These are phyloP conservation scores for Inga leiocalycina DNA, from an alignment of 306 rosid species.

Conservation along the genomic window DNA sequence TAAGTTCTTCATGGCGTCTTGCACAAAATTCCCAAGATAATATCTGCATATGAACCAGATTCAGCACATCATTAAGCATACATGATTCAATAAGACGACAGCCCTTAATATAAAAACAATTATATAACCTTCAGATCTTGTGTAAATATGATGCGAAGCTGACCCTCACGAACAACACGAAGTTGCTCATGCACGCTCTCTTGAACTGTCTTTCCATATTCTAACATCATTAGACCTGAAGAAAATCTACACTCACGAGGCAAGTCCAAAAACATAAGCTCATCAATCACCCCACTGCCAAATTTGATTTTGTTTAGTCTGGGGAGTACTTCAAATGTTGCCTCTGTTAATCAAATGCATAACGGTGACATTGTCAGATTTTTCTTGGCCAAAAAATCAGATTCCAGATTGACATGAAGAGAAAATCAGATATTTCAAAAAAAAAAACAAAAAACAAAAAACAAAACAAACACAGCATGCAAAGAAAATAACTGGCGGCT, in stretches of 20 bases:
- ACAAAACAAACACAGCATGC: background rate
- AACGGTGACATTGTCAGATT: slow-evolving; percentile 13
- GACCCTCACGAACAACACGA: slow-evolving; percentile 98
- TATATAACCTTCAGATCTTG: slow-evolving; percentile 81
- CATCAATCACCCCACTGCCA: slow-evolving; percentile 94
- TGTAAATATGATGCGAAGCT: slow-evolving; percentile 82
- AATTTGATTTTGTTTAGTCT: slow-evolving; percentile 93
- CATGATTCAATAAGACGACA: slow-evolving; percentile 19
- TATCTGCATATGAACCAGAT: slow-evolving; percentile 51
- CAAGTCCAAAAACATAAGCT: slow-evolving; percentile 83
- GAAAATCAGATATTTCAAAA: slow-evolving; percentile 9
- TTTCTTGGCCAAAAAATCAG: background rate
- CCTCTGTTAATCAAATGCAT: slow-evolving; percentile 67
- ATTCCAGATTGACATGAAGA: slow-evolving; percentile 4
- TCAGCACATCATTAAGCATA: slow-evolving; percentile 5
- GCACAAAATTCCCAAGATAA: slow-evolving; percentile 97
- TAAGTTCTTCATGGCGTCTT: slow-evolving; percentile 94
- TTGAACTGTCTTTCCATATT: slow-evolving; percentile 90
- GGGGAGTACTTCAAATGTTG: slow-evolving; percentile 94
- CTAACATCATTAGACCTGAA: slow-evolving; percentile 87
- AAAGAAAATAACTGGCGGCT: background rate
- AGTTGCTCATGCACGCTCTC: slow-evolving; percentile 96
- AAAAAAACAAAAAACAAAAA: too few species aligned
- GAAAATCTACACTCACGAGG: slow-evolving; percentile 79
- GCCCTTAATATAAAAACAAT: background rate